Base-by-base conservation (phyloP, 805 yeast species). In the Blastobotrys muscicola region DNA sequence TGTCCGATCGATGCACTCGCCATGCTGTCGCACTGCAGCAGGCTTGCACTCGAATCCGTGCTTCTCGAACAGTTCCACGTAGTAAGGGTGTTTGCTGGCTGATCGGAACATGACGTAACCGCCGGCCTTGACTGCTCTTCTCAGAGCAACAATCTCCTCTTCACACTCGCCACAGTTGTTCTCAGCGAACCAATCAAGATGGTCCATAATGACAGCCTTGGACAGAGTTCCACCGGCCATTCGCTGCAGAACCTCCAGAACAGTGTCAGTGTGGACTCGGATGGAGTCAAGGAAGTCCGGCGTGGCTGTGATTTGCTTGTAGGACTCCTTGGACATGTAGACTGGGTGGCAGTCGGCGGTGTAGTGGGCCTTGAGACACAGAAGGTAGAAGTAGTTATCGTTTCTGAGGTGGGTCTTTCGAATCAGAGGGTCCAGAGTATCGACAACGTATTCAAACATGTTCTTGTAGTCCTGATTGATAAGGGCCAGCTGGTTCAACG, bases 161-260 rank as follows among this genome's bases (percentile, higher is more conserved):
- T 70, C 64, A 9, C 85, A 89, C 14, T 81, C 87, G 9, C 35
- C 41, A 6, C 26, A 20, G 2, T 55, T 55, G 11, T 68, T 58
- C 32, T 84, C 80, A 52, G 80, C 79, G 57, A 84, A 84, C 94
- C 94, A 84, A 63, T 85, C 94, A 92, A 85, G 82, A 61, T 84
- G 94, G 61, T 84, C 94, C 94, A 84, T 84, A 43, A 84, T 81
- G 35, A 84, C 75, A 29, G 90, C 90, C 52, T 80, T 78, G 3
- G 89, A 78, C 36, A 84, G 70, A 8, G 86, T 74, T 44, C 74
- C 71, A 39, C 71, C 67, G 20, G 78, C 67, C 42, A 84, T 66
- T 49, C 92, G 71, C 35, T 75, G 78, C 49, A 82, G 75, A 2
- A 85, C 92, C 55, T 83, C 87, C 56, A 76, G 80, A 55, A 84